Percentiles rank a stretch among this genome's conserved stretches.
These are phyloP conservation scores for Acacia acuminata DNA, from an alignment of 306 rosid species.

Conservation along the genomic window DNA sequence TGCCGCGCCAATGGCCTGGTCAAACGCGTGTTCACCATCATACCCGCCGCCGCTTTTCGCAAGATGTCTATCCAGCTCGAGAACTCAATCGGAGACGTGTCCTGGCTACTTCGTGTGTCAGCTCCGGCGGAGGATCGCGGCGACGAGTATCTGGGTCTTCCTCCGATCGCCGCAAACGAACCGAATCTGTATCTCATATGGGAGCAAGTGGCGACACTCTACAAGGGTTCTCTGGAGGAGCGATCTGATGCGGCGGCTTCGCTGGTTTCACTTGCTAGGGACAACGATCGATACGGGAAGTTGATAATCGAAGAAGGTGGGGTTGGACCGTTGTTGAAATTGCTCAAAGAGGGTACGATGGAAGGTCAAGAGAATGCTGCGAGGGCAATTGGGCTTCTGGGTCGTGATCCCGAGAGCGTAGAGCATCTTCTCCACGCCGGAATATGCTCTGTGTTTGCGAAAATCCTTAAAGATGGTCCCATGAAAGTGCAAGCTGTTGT, in stretches of 20 bases:
- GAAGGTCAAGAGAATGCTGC: conserved; percentile 92
- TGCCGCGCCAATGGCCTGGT: conserved; percentile 72
- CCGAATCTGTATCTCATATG: conserved; percentile 75
- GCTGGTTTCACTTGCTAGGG: conserved; percentile 72
- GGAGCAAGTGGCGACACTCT: conserved; percentile 74
- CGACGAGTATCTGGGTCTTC: conserved; percentile 75
- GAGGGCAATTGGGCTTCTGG: conserved; percentile 68
- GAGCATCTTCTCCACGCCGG: conserved; percentile 72
- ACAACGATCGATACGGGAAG: conserved; percentile 77
- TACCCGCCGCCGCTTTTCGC: conserved; percentile 78
- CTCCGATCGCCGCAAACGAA: conserved; percentile 88
- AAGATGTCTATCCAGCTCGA: conserved; percentile 75
- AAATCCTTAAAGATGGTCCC: conserved; percentile 78
- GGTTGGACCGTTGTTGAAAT: conserved; percentile 63
- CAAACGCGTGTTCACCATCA: conserved; percentile 79
- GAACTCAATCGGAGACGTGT: conserved; percentile 79
- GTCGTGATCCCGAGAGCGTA: conserved; percentile 75
- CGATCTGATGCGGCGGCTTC: conserved; percentile 89
- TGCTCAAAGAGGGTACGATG: conserved; percentile 67
- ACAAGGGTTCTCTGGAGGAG: conserved; percentile 60
- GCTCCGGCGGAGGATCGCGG: conserved; percentile 73
- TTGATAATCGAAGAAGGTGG: conserved; percentile 85
- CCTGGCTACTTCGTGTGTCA: conserved; percentile 92
- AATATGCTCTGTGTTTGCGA: conserved; percentile 67
- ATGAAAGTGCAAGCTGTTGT: conserved; percentile 82